Conservation (phyloP, 495 filamentous ascomycete genomes). For the Saxispiralis lemnorum region DNA sequence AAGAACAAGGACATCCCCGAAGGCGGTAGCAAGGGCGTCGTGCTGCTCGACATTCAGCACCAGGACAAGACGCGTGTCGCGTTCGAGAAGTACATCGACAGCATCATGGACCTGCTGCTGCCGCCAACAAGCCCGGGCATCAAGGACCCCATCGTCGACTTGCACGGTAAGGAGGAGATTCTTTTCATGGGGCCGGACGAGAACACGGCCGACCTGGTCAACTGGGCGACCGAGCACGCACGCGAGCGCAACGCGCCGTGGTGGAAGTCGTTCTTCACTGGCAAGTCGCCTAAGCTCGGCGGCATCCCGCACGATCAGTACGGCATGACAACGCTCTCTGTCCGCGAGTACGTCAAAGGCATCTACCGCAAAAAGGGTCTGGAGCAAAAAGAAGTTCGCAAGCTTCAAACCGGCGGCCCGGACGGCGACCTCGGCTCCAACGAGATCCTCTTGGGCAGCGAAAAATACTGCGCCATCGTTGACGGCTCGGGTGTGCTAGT, state of each 20-base stretch:
- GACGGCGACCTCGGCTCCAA: slow-evolving; percentile 96
- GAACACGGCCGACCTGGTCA: slow-evolving; percentile 91
- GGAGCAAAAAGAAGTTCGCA: slow-evolving; percentile 62
- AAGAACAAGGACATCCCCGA: slow-evolving; percentile 99
- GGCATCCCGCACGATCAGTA: slow-evolving; percentile 92
- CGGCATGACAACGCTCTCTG: slow-evolving; percentile 94
- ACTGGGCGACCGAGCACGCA: slow-evolving; percentile 96
- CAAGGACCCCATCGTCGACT: slow-evolving; percentile 94
- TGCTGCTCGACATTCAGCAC: slow-evolving; percentile 80
- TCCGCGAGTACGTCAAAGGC: slow-evolving; percentile 84
- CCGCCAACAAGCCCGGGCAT: slow-evolving; percentile 83
- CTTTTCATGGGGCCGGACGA: slow-evolving; percentile 97
- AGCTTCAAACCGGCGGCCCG: slow-evolving; percentile 94
- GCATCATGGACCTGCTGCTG: slow-evolving; percentile 83
- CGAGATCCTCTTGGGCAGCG: slow-evolving; percentile 86
- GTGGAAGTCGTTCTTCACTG: slow-evolving; percentile 99
- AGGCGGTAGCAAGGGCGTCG: slow-evolving; percentile 93
- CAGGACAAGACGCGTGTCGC: slow-evolving; percentile 82
- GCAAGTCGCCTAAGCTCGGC: slow-evolving; percentile 86
- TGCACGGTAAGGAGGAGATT: slow-evolving; percentile 86
- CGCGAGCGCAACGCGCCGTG: slow-evolving; percentile 73
- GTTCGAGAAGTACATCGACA: slow-evolving; percentile 99
- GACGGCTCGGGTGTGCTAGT: slow-evolving; percentile 90
- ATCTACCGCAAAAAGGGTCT: slow-evolving; percentile 92
- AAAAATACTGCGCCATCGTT: slow-evolving; percentile 83